Evolutionary conservation across 1,139 yeast species (phyloP).

Genomic region (Candida sp.): DNA sequence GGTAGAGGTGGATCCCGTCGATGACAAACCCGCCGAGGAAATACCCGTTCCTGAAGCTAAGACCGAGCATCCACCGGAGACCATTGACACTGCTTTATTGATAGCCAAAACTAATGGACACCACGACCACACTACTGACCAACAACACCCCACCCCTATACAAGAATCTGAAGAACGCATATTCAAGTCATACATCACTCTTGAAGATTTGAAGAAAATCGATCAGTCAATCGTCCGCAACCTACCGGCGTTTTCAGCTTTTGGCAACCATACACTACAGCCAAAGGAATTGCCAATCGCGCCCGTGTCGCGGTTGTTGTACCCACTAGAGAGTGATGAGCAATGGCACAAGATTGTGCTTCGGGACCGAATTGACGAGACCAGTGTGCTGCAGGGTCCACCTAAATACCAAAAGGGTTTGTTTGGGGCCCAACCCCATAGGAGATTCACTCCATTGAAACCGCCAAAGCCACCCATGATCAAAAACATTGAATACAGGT

Average conservation of each 20-base stretch:
- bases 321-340: slow-evolving; percentile 66
- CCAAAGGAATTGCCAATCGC: slow-evolving; percentile 24
- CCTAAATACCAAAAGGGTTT: slow-evolving; percentile 59
- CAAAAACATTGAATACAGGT: slow-evolving; percentile 76
- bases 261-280: slow-evolving; percentile 29
- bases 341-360: slow-evolving; percentile 66
- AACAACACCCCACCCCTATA: neutral
- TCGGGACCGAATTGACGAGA: slow-evolving; percentile 42
- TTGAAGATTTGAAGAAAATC: slow-evolving; percentile 54
- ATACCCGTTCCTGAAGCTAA: slow-evolving; percentile 11
- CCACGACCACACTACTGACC: neutral
- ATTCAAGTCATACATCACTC: slow-evolving; percentile 56
- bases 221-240: slow-evolving; percentile 60
- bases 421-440: slow-evolving; percentile 61
- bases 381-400: slow-evolving; percentile 19
- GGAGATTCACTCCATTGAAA: slow-evolving; percentile 63
- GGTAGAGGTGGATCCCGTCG: neutral
- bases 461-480: slow-evolving; percentile 92
- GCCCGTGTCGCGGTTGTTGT: slow-evolving; percentile 52
- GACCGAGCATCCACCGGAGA: slow-evolving; percentile 12
- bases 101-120: neutral
- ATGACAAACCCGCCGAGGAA: slow-evolving; percentile 5
- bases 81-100: slow-evolving; percentile 11
- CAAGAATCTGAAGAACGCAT: neutral
- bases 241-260: slow-evolving; percentile 59